Conservation (phyloP, 176 grass and related monocot genomes). For the Hordeum vulgare region MorexV3_pseudomolecules_assembly NC_058519.1:593679265-593679764, state of each 20-base stretch:
- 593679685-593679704: conserved; percentile 33
- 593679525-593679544: conserved; percentile 29
- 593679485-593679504: not conserved
- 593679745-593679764: conserved; percentile 18
- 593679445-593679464: conserved; percentile 16
- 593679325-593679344: too few species aligned
- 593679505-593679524: conserved; percentile 43
- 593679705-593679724: conserved; percentile 21
- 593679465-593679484: conserved; percentile 1
- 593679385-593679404: conserved; percentile 43
- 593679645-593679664: conserved; percentile 8
- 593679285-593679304: too few species aligned
- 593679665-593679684: conserved; percentile 41
- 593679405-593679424: not conserved
- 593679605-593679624: conserved; percentile 5
- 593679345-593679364: conserved; percentile 45
- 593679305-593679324: too few species aligned
- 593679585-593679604: conserved; percentile 29
- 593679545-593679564: conserved; percentile 27
- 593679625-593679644: conserved; percentile 16
- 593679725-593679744: conserved; percentile 11
- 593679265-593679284: too few species aligned
- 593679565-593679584: conserved; percentile 21
- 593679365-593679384: conserved; percentile 85
- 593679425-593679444: conserved; percentile 29